These are phyloP conservation scores for Taphrina confusa DNA, from an alignment of 1,139 yeast species.

Conservation along the genomic window DNA sequence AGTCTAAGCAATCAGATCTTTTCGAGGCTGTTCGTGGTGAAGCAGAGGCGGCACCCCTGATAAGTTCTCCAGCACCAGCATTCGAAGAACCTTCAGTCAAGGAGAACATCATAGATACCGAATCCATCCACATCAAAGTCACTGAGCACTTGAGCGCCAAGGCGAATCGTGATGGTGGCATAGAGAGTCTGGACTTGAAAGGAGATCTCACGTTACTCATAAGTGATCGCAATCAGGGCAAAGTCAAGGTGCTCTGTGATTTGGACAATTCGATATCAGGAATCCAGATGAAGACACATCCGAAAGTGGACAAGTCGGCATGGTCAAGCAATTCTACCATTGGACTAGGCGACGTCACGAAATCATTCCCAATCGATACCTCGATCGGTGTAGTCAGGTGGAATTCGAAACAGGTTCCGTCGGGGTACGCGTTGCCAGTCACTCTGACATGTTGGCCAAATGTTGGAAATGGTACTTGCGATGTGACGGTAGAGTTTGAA, in stretches of 20 bases:
- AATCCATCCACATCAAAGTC: constrained; percentile 76
- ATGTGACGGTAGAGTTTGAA: constrained; percentile 86
- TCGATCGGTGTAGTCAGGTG: constrained; percentile 89
- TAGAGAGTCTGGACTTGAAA: constrained; percentile 73
- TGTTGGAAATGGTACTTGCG: constrained; percentile 48
- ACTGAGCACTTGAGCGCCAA: constrained; percentile 78
- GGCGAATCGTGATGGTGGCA: constrained; percentile 80
- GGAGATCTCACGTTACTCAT: constrained; percentile 90
- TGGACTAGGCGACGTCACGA: constrained; percentile 71
- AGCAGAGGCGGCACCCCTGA: constrained; percentile 45
- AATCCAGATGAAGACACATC: constrained; percentile 87
- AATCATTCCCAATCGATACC: constrained; percentile 90
- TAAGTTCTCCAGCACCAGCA: constrained; percentile 43
- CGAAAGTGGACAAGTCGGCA: constrained; percentile 80
- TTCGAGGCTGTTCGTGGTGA: constrained; percentile 52
- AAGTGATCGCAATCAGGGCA: constrained; percentile 67
- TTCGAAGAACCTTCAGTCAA: constrained; percentile 41
- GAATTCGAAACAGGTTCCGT: constrained; percentile 61
- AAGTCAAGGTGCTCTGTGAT: constrained; percentile 59
- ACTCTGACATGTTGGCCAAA: constrained; percentile 84
- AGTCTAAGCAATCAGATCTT: constrained; percentile 48
- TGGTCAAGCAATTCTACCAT: constrained; percentile 62
- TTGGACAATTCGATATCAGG: constrained; percentile 53
- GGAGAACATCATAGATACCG: constrained; percentile 53
- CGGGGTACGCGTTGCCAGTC: constrained; percentile 60